phyloP scores from a whole-genome alignment of 1,139 yeast species.

The Blastobotrys arbuscula region DNA sequence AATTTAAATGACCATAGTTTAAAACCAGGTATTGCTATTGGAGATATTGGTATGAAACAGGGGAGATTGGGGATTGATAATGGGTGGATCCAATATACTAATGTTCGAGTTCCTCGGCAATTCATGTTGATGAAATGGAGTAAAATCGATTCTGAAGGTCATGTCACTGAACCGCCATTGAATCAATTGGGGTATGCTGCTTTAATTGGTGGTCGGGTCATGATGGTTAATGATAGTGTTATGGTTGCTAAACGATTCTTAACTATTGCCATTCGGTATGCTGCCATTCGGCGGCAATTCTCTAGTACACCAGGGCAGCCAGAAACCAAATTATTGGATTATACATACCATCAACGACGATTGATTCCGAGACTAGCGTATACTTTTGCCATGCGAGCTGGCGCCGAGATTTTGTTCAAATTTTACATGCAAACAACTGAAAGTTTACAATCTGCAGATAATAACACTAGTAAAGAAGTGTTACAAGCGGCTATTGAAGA shows the following conservation, averaged over 20 bases:
- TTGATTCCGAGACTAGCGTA: slow-evolving; percentile 74
- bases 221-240: slow-evolving; percentile 81
- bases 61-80: slow-evolving; percentile 75
- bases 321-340: slow-evolving; percentile 53
- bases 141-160: slow-evolving; percentile 62
- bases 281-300: slow-evolving; percentile 87
- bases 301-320: slow-evolving; percentile 39
- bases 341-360: slow-evolving; percentile 82
- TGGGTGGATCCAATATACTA: slow-evolving; percentile 89
- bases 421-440: slow-evolving; percentile 50
- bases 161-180: slow-evolving; percentile 62
- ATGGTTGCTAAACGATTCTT: slow-evolving; percentile 72
- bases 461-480: slow-evolving; percentile 33
- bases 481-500: slow-evolving; percentile 45
- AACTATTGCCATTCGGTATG: slow-evolving; percentile 82
- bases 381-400: slow-evolving; percentile 72
- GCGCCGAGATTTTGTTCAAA: slow-evolving; percentile 54
- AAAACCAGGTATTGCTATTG: slow-evolving; percentile 73
- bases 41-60: slow-evolving; percentile 93
- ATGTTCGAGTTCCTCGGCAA: slow-evolving; percentile 76
- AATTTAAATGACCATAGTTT: slow-evolving; percentile 60
- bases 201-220: slow-evolving; percentile 78
- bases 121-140: slow-evolving; percentile 79
- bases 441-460: slow-evolving; percentile 41
- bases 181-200: slow-evolving; percentile 88